Conservation (phyloP, 805 yeast species). For the Clavispora vitiphila region DNA sequence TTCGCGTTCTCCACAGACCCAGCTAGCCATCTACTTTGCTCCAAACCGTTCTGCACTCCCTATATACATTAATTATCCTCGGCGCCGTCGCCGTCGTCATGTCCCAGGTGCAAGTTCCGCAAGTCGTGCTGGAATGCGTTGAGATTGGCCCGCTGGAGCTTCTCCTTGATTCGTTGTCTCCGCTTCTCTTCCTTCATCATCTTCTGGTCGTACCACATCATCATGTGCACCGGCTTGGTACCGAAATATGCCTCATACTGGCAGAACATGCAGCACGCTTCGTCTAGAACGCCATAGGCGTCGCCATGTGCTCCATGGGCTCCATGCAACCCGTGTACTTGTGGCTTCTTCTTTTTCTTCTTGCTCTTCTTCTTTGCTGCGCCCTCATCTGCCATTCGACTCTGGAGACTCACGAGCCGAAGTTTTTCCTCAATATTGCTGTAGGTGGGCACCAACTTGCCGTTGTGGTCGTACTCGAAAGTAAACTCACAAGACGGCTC, state of each 20-base stretch:
- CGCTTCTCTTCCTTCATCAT: conserved; percentile 26
- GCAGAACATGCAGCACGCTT: conserved; percentile 43
- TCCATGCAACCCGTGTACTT: no score
- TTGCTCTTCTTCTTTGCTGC: conserved; percentile 8
- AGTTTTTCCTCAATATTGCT: conserved; percentile 36
- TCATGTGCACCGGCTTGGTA: conserved; percentile 44
- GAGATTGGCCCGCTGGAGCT: conserved; percentile 35
- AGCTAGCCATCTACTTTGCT: no score
- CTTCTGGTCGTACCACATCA: conserved; percentile 44
- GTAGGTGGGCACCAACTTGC: conserved; percentile 37
- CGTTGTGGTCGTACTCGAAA: conserved; percentile 39
- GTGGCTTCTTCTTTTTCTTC: conserved; percentile 9
- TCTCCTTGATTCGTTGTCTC: conserved; percentile 28
- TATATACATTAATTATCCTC: conserved; percentile 5
- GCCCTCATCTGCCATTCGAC: conserved; percentile 8
- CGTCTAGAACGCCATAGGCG: conserved; percentile 1
- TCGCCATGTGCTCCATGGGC: conserved; percentile 1
- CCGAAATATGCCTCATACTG: conserved; percentile 51
- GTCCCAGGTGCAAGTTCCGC: conserved; percentile 1
- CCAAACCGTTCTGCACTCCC: not conserved
- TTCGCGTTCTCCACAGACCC: no score
- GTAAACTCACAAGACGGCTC: conserved; percentile 43
- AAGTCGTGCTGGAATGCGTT: conserved; percentile 20
- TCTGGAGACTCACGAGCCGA: conserved; percentile 27
- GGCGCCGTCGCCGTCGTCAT: not conserved